Evolutionary conservation across 2,329 filamentous ascomycete species (phyloP).

Genomic region (Phialemoniopsis sp.): DNA sequence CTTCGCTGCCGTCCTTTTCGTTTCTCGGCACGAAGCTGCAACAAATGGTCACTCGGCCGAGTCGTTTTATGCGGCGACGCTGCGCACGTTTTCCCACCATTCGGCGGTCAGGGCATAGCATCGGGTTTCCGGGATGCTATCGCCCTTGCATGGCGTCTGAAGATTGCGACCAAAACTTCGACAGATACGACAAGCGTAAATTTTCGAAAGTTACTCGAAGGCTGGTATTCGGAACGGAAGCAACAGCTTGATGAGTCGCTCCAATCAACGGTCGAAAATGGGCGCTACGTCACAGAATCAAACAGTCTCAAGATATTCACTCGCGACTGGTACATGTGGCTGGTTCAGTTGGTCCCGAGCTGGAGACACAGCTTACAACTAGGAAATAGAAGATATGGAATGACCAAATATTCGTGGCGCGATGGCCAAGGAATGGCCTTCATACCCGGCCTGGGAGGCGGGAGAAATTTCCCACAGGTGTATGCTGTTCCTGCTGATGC

Average conservation of each 20-base stretch:
- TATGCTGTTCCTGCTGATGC: too few relatives aligned
- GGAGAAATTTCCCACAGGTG: too few relatives aligned
- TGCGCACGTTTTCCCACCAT: conserved; percentile 48
- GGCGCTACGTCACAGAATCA: background rate
- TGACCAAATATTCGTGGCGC: too few relatives aligned
- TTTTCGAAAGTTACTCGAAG: too few relatives aligned
- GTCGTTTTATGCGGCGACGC: conserved; percentile 30
- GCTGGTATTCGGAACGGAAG: background rate
- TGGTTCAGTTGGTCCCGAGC: conserved; percentile 9
- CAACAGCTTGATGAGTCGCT: background rate
- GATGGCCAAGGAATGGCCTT: too few relatives aligned
- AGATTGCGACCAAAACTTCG: background rate
- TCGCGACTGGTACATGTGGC: conserved; percentile 12
- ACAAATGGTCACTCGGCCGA: too few relatives aligned
- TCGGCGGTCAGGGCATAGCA: conserved; percentile 30
- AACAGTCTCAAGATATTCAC: conserved; percentile 9
- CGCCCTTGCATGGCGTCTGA: conserved; percentile 25
- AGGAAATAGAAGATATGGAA: too few relatives aligned
- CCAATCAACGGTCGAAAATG: background rate
- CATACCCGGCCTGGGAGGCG: too few relatives aligned
- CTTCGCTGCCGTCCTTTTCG: too few relatives aligned
- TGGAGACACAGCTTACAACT: too few relatives aligned
- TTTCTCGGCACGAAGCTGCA: too few relatives aligned
- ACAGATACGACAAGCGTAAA: too few relatives aligned
- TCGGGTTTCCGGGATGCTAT: conserved; percentile 27